Conservation (phyloP, 441 rosid genomes). For the Adansonia madagascariensis region DNA sequence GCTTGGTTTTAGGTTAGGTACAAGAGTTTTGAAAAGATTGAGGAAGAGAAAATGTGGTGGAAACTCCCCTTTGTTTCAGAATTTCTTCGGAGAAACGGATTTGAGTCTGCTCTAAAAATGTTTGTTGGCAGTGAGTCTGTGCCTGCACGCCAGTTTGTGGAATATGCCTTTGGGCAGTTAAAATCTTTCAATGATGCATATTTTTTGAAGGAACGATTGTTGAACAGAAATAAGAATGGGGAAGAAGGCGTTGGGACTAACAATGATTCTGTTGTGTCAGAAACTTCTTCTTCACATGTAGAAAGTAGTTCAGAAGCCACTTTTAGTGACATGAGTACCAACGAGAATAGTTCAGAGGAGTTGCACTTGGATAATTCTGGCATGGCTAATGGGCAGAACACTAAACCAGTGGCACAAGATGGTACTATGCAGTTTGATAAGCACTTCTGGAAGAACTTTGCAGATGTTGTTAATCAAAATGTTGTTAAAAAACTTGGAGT, state of each 20-base stretch:
- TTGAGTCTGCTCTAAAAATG: conserved; percentile 65
- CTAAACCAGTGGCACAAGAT: conserved; percentile 38
- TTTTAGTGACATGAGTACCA: conserved; percentile 30
- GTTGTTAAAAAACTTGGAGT: conserved; percentile 74
- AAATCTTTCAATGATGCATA: conserved; percentile 69
- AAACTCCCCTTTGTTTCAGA: conserved; percentile 69
- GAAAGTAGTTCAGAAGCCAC: conserved; percentile 38
- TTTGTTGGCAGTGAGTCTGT: conserved; percentile 68
- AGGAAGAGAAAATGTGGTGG: conserved; percentile 86
- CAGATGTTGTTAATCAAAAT: conserved; percentile 61
- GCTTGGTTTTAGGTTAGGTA: conserved; percentile 65
- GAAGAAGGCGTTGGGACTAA: conserved; percentile 35
- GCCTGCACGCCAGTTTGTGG: conserved; percentile 86
- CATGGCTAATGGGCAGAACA: conserved; percentile 28
- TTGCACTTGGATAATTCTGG: conserved; percentile 33
- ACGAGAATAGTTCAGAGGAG: conserved; percentile 32
- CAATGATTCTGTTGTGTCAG: conserved; percentile 32
- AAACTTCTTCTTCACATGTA: conserved; percentile 40
- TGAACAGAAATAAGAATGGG: conserved; percentile 31
- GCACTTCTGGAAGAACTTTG: conserved; percentile 71
- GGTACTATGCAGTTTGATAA: conserved; percentile 45
- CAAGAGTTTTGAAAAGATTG: conserved; percentile 77
- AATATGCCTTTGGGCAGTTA: conserved; percentile 84
- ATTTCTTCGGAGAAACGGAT: conserved; percentile 62
- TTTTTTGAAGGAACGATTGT: conserved; percentile 41